Evolutionary conservation across 352 stramenopile species (phyloP), one percentile per base, ranked within the genome.

Genomic region (Phytophthora meadii): DNA sequence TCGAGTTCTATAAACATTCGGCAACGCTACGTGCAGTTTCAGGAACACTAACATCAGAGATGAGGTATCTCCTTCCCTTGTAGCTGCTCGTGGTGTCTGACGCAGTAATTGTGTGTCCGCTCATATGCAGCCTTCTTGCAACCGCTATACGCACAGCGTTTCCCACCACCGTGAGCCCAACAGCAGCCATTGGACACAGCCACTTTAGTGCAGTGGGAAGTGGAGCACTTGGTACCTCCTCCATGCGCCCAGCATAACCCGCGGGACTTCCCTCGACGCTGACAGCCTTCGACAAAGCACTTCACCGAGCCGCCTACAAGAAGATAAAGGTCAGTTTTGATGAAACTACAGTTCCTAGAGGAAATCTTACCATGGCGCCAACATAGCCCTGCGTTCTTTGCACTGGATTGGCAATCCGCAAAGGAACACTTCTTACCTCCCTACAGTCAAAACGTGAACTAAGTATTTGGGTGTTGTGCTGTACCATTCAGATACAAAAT

Each of bases 211-310:
- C 76, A 85, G 17, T 44, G 34, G 8, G 9, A n/a, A 19, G 48
- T 54, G 4, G 14, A 46, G 65, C 77, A 82, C 55, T 72, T 79
- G 28, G 74, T 82, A 27, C 75, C 74, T 22, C 70, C 77, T 52
- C 70, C 77, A 32, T 87, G 77, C 0, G 77, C 69, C 77, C 77
- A 87, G 45, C 77, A 87, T 2, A 72, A 42, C 0, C 74, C 74
- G n/a, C 70, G 54, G 4, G 74, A 74, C 9, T 84, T 78, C 1
- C 77, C 70, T 84, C 81, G 24, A 37, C 61, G 74, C 72, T 82
- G 25, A 64, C 72, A 36, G 77, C 60, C 45, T 78, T 54, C 19
- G 27, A 41, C 46, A 15, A 41, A 77, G 60, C 77, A 86, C 49
- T 65, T 57, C 39, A 74, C 79, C 28, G 81, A 86, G 17, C 77